Evolutionary conservation across 768 basidiomycete species (phyloP), one percentile per base, ranked within the genome.

Genomic region (Russula compacta): DNA sequence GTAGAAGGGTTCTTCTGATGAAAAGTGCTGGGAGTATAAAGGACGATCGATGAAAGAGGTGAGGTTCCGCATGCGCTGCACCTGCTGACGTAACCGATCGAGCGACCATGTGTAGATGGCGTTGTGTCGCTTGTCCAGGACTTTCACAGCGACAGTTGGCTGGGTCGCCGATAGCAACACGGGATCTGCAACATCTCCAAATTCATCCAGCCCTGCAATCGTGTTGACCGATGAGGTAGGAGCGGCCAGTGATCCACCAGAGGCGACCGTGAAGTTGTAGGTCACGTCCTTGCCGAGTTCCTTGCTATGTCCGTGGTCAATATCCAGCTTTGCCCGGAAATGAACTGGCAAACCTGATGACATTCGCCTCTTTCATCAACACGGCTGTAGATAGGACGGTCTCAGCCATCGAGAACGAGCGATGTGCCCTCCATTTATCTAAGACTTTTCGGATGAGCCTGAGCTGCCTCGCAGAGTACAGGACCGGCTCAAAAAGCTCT

Each of bases 341-440:
- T 32, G 44, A 66, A 49, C 39, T 10, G 19, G 46, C 79, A 48
- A 64, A 87, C 88, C 90, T 92, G 67, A 97, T 88, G 49, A 98
- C 80, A 72, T 97, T 98, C 6, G 93, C 95, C 74, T 99, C 97
- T 73, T 97, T 95, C 43, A 98, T 77, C 58, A 86, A 71, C 1
- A 94, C 86, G 10, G 95, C 95, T 70, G 82, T 87, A 6, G 87
- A 85, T 54, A 98, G 75, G 24, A 94, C 84, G 33, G 81, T 77
- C 74, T 98, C 95, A 1, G 95, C 92, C 91, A 98, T 95, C 0
- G 86, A 88, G 70, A 97, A 94, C 7, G 87, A 81, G 24, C 88
- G 78, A 73, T 91, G 86, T 0, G 84, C 80, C 65, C 90, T 80
- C 95, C 95, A 99, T 66, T 81, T 84, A 64, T 86, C 85, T 66